phyloP scores from a whole-genome alignment of 2,329 filamentous ascomycete genomes.

The Rutstroemia sp. region DNA sequence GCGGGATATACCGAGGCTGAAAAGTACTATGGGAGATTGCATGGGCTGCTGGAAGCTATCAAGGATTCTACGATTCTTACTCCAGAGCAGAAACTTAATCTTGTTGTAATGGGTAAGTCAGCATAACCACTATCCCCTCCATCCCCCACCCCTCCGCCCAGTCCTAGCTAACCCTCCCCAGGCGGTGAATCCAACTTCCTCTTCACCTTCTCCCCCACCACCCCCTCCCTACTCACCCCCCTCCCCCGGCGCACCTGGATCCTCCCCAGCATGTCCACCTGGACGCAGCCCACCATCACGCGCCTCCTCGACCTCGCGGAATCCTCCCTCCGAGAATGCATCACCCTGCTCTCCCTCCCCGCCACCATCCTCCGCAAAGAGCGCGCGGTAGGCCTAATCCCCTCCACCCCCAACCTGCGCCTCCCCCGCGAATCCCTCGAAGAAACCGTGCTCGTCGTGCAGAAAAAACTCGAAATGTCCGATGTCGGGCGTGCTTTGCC shows the following conservation, averaged over 20 bases:
- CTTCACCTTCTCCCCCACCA: slow-evolving; percentile 65
- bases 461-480: slow-evolving; percentile 83
- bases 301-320: slow-evolving; percentile 86
- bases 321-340: slow-evolving; percentile 71
- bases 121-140: not conserved
- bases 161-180: slow-evolving; percentile 11
- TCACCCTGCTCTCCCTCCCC: slow-evolving; percentile 70
- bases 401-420: slow-evolving; percentile 51
- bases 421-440: slow-evolving; percentile 86
- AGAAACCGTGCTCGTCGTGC: slow-evolving; percentile 89
- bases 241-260: slow-evolving; percentile 64
- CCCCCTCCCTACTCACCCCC: slow-evolving; percentile 59
- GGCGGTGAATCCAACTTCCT: slow-evolving; percentile 92
- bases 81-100: slow-evolving; percentile 60
- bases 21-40: slow-evolving; percentile 78
- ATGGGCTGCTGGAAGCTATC: slow-evolving; percentile 79
- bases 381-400: slow-evolving; percentile 73
- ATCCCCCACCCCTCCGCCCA: not conserved
- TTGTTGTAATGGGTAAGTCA: slow-evolving; percentile 68
- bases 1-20: slow-evolving; percentile 87
- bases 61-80: slow-evolving; percentile 51
- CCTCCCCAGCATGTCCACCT: slow-evolving; percentile 68
- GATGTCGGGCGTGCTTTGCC: slow-evolving; percentile 62
- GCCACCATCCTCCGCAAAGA: slow-evolving; percentile 82
- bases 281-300: slow-evolving; percentile 70